A percentile compares a stretch with the other conserved stretches of the same genome.
Conservation (phyloP, 2,329 filamentous ascomycete species). For the Neofusicoccum cordaticola region DNA sequence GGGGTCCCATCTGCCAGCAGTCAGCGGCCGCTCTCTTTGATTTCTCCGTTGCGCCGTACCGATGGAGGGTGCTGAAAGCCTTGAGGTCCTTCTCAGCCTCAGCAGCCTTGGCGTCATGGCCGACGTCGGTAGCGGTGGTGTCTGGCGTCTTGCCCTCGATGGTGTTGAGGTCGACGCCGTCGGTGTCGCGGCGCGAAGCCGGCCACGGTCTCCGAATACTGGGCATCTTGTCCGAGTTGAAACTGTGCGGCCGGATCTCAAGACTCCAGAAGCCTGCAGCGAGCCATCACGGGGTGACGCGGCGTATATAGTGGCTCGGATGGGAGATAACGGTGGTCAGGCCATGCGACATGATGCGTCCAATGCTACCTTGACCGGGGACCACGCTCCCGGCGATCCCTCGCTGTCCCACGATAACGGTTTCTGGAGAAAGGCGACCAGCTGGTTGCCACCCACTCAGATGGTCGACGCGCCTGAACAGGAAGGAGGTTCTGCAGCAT, state of each 20-base stretch:
- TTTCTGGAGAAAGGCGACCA: neutral
- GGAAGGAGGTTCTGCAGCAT: neutral
- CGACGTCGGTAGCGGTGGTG: neutral
- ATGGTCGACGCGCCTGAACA: neutral
- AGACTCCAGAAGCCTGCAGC: neutral
- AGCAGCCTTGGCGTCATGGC: neutral
- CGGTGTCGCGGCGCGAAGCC: neutral
- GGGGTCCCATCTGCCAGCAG: conserved; percentile 8
- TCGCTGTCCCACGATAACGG: neutral
- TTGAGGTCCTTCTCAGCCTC: conserved; percentile 11
- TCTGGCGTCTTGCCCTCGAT: conserved; percentile 2
- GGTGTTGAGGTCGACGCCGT: neutral
- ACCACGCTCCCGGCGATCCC: neutral
- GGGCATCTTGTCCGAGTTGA: neutral
- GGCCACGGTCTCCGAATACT: conserved; percentile 13
- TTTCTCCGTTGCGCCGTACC: neutral
- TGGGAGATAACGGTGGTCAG: neutral
- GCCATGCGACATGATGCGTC: neutral
- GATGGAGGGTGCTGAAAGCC: conserved; percentile 10
- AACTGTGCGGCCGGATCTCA: neutral
- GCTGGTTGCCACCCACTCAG: neutral
- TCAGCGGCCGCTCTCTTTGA: neutral
- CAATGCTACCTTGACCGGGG: conserved; percentile 9
- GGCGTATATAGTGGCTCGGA: neutral
- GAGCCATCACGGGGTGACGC: neutral